Base-by-base conservation (phyloP, 2,329 filamentous ascomycete species). In the Nigrospora sphaerica region DNA sequence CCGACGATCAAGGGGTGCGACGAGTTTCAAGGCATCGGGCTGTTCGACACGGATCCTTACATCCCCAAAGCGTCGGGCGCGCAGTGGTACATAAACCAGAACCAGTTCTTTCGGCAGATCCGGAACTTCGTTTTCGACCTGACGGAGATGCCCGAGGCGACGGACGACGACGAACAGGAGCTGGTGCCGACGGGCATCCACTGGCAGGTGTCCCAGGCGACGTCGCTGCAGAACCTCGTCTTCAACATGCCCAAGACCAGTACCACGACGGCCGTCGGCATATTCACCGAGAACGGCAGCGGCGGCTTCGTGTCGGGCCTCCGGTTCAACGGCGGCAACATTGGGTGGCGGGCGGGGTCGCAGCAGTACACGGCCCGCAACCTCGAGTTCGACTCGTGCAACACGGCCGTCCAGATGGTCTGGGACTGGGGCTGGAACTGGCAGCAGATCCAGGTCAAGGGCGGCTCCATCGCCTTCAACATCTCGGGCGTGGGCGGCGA, bases 351-450 rank as follows among this genome's bases (percentile, higher is more conserved):
- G 6, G 51, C 34, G 2, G 53, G 82, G 23, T 82, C 75, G 49
- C 83, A 87, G 64, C 83, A 86, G 57, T 82, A 77, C 52, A 82
- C 80, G 0, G 77, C 74, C 48, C 70, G 73, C 11, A 78, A 80
- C 51, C 53, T 84, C 31, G 71, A 63, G 1, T 78, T 82, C 57
- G 68, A 72, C 36, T 65, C 71, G 38, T 68, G 68, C 16, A 63
- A 67, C 1, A 80, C 75, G 0, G 77, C 73, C 2, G 77, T 83
- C 40, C 70, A 73, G 19, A 71, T 79, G 51, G 63, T 76, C 11
- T 83, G 77, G 78, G 67, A 78, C 49, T 83, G 80, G 79, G 75
- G 75, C 1, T 83, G 72, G 72, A 44, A 44, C 14, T 44, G 42
- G 42, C 42, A 44, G 5, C 4, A 10, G 5, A 10, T 36, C 34